These are phyloP conservation scores for Yamadazyma sp. DNA, from an alignment of 1,139 yeast genomes.

Conservation along the genomic window DNA sequence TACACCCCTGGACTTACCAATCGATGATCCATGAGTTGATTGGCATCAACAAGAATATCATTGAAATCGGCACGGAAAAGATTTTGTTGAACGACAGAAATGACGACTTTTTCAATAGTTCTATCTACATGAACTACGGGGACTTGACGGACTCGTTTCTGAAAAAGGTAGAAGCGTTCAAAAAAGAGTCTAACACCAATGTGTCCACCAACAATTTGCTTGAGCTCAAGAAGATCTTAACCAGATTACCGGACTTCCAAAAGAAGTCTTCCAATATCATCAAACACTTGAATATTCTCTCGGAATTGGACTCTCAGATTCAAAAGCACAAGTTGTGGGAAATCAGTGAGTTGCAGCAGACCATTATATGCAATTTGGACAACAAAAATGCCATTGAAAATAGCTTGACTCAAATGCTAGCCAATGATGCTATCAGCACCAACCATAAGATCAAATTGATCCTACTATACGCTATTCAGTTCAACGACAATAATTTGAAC, in stretches of 20 bases:
- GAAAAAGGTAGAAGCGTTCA: constrained; percentile 80
- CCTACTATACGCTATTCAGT: constrained; percentile 70
- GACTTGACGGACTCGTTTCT: constrained; percentile 90
- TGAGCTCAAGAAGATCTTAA: constrained; percentile 87
- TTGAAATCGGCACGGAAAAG: constrained; percentile 48
- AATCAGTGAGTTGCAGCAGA: constrained; percentile 87
- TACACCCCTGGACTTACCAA: constrained; percentile 97
- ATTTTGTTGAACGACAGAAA: constrained; percentile 40
- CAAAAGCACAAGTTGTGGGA: constrained; percentile 68
- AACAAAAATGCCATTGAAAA: constrained; percentile 28
- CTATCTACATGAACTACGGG: constrained; percentile 90
- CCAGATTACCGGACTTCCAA: constrained; percentile 90
- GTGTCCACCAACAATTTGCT: constrained; percentile 67
- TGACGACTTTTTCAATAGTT: constrained; percentile 74
- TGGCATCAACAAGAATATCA: constrained; percentile 79
- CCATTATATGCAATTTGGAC: constrained; percentile 63
- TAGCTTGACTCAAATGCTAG: constrained; percentile 27
- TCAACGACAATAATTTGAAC: constrained; percentile 31
- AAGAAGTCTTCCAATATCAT: constrained; percentile 87
- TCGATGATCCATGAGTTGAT: constrained; percentile 94
- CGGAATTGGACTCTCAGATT: constrained; percentile 77
- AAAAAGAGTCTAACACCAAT: constrained; percentile 69
- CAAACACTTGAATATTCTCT: constrained; percentile 86
- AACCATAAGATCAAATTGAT: constrained; percentile 50
- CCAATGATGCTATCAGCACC: constrained; percentile 26